These are phyloP conservation scores for Phytopythium oedochilum DNA, from an alignment of 352 stramenopile species.

Conservation along the genomic window DNA sequence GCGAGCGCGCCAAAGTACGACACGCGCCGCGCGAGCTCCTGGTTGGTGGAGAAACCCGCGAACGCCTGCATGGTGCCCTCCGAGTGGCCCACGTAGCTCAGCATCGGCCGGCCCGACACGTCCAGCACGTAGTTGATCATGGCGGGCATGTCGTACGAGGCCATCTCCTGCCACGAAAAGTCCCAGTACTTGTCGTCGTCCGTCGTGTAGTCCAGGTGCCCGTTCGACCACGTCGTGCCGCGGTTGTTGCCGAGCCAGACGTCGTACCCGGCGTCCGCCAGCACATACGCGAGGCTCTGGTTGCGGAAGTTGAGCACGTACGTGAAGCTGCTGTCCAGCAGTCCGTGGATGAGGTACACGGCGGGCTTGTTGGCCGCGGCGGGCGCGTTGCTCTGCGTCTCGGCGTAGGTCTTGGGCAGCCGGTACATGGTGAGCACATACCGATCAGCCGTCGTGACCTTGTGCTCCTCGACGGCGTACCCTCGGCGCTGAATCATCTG, in stretches of 20 bases:
- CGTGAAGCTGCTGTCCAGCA: constrained; percentile 60
- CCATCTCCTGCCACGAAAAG: constrained; percentile 67
- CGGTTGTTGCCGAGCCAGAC: constrained; percentile 73
- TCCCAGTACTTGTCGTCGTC: constrained; percentile 49
- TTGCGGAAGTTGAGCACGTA: constrained; percentile 56
- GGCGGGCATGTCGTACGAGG: constrained; percentile 51
- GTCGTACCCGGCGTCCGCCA: constrained; percentile 56
- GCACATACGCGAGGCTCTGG: constrained; percentile 52
- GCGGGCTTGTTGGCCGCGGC: constrained; percentile 34
- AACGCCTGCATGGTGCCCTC: constrained; percentile 66
- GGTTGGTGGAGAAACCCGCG: constrained; percentile 44
- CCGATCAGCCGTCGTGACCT: constrained; percentile 45
- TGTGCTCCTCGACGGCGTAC: constrained; percentile 51
- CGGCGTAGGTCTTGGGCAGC: constrained; percentile 45
- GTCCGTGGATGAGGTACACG: constrained; percentile 58
- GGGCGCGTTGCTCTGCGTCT: constrained; percentile 27
- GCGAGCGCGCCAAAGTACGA: constrained; percentile 59
- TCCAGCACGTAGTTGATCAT: constrained; percentile 56
- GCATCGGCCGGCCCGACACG: constrained; percentile 22
- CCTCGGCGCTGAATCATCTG: constrained; percentile 40
- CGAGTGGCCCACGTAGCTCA: constrained; percentile 61
- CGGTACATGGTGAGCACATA: constrained; percentile 71
- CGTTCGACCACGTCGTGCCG: constrained; percentile 57
- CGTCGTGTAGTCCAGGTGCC: constrained; percentile 40
- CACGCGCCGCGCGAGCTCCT: constrained; percentile 53